Evolutionary conservation across 140 eudicot species (phyloP).

Genomic region (Bidens hawaiensis): DNA sequence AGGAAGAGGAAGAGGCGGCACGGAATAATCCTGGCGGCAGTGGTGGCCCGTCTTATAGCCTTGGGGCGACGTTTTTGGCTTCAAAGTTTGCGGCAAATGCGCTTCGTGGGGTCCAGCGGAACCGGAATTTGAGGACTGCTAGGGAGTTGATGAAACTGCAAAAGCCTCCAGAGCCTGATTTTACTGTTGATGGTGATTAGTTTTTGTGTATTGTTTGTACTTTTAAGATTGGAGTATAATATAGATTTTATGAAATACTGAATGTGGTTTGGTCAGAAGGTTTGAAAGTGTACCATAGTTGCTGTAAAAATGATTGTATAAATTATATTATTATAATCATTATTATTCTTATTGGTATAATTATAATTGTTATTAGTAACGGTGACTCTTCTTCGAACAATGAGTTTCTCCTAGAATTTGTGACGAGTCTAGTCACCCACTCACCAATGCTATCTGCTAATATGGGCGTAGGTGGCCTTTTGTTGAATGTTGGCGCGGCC

Average conservation of each 20-base stretch:
- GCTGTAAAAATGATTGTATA: conserved; percentile 26
- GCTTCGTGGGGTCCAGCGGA: conserved; percentile 85
- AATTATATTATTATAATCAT: background rate
- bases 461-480: too few relatives aligned
- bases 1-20: conserved; percentile 56
- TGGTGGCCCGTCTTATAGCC: conserved; percentile 57
- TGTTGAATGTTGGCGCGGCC: too few relatives aligned
- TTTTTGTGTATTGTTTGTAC: conserved; percentile 22
- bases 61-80: conserved; percentile 84
- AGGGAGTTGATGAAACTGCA: conserved; percentile 77
- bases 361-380: background rate
- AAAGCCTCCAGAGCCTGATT: conserved; percentile 97
- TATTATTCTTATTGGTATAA: background rate
- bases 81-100: conserved; percentile 87
- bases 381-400: too few relatives aligned
- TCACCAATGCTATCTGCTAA: too few relatives aligned
- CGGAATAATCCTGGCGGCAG: conserved; percentile 14
- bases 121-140: conserved; percentile 52
- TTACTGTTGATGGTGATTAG: conserved; percentile 71
- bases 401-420: too few relatives aligned
- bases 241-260: conserved; percentile 6
- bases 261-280: conserved; percentile 6
- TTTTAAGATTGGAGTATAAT: background rate
- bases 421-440: too few relatives aligned
- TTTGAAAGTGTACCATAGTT: conserved; percentile 25